Base-by-base conservation (phyloP, 2,329 filamentous ascomycete genomes). In the Paramyrothecium sp. region DNA sequence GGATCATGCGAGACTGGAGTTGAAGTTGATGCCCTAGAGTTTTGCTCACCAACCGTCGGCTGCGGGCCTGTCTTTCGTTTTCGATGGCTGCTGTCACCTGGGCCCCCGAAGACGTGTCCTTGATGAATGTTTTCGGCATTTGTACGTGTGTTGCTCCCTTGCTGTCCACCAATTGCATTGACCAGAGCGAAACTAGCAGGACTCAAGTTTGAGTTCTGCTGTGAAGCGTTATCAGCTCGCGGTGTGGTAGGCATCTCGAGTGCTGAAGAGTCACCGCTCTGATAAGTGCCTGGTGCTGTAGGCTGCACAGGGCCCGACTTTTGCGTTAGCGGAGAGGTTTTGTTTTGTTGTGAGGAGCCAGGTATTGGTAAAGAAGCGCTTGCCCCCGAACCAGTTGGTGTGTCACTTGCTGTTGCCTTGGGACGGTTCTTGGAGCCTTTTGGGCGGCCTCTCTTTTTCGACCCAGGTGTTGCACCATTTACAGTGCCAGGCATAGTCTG, bases 381-480 rank as follows among this genome's bases (percentile, higher is more conserved):
- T 3, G 50, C 34, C 8, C 55, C 55, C 16, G 50, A 34, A 21
- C 34, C 33, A 10, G 30, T 57, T 33, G 59, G 55, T 2, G 54
- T 50, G 34, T 54, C 51, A 19, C 57, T 61, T 16, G 54, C 33
- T 3, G 54, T 60, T 8, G 69, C 60, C 56, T 72, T 78, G 17
- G 70, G 66, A 30, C 76, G 75, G 54, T 76, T 78, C 59, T 75
- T 80, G 16, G 78, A 78, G 1, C 78, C 78, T 56, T 78, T 82
- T 1, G 81, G 75, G 44, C 78, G 71, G 10, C 75, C 72, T 58
- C 68, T 67, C 55, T 72, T 73, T 54, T 67, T 71, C 12, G 62
- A 61, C 19, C 63, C 59, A 16, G 67, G 65, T n/a, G n/a, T n/a
- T n/a, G n/a, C n/a, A n/a, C n/a, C n/a, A n/a, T n/a, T n/a, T n/a